These are phyloP conservation scores for Trichoderma erinaceum DNA, from an alignment of 495 filamentous ascomycete genomes.

Conservation along the genomic window DNA sequence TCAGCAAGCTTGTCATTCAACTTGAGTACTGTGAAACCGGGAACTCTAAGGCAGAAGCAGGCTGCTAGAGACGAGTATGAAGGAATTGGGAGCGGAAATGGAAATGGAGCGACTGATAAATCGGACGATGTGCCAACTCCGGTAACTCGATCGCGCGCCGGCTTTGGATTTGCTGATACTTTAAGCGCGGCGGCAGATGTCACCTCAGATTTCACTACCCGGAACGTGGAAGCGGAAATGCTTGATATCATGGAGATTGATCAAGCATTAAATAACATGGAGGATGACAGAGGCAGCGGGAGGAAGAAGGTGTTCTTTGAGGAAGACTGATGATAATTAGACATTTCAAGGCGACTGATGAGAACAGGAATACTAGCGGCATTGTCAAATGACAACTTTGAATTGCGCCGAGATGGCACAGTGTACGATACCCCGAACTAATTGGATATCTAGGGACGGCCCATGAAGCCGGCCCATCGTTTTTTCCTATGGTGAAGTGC, in stretches of 20 bases:
- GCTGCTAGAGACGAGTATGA: conserved; percentile 22
- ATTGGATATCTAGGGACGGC: conserved; percentile 14
- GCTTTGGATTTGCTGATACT: conserved; percentile 40
- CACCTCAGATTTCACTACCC: conserved; percentile 35
- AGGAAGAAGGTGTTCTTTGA: conserved; percentile 47
- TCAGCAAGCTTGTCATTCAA: conserved; percentile 36
- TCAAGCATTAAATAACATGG: conserved; percentile 43
- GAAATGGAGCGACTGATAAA: neutral
- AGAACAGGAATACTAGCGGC: conserved; percentile 11
- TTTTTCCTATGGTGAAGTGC: neutral
- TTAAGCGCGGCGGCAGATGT: conserved; percentile 36
- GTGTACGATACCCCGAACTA: conserved; percentile 35
- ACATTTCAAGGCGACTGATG: conserved; percentile 4
- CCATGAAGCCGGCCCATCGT: neutral
- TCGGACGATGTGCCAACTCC: conserved; percentile 7
- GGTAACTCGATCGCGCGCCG: conserved; percentile 22
- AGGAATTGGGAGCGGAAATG: conserved; percentile 5
- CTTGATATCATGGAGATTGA: conserved; percentile 53
- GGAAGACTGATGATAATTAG: conserved; percentile 23
- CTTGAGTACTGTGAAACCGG: conserved; percentile 32
- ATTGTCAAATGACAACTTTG: neutral
- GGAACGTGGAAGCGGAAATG: conserved; percentile 47
- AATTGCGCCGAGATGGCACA: neutral
- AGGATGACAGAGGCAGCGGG: conserved; percentile 35
- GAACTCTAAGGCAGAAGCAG: conserved; percentile 18